Percentiles rank a stretch among this genome's conserved stretches.
Conservation (phyloP, 2,329 filamentous ascomycete species). For the Chrysoporthe austroafricana region DNA sequence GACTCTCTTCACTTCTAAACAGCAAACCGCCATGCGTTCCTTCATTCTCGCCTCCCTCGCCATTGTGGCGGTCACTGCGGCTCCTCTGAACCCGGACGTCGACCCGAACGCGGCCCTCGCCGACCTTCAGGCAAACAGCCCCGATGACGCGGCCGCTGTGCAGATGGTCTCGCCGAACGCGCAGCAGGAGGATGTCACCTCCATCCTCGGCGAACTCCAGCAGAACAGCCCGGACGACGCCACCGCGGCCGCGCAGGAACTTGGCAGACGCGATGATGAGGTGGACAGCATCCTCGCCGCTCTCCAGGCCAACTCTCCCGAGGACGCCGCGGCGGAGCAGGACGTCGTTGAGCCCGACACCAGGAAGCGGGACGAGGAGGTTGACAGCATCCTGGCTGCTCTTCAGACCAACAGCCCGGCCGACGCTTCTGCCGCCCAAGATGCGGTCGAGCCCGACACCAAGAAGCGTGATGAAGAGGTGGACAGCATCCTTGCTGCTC, state of each 20-base stretch:
- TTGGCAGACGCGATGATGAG: slow-evolving; percentile 14
- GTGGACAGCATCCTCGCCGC: slow-evolving; percentile 10
- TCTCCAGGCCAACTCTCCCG: slow-evolving; percentile 11
- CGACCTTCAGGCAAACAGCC: slow-evolving; percentile 15
- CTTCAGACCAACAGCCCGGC: slow-evolving; percentile 12
- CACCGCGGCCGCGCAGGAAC: slow-evolving; percentile 9
- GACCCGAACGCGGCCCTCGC: slow-evolving; percentile 16
- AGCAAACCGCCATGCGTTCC: slow-evolving; percentile 17
- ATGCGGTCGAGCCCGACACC: slow-evolving; percentile 15
- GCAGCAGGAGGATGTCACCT: slow-evolving; percentile 14
- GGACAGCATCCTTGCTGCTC: slow-evolving; percentile 6
- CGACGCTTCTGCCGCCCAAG: slow-evolving; percentile 13
- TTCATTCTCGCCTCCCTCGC: slow-evolving; percentile 18
- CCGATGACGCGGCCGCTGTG: slow-evolving; percentile 17
- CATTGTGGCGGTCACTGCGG: slow-evolving; percentile 20
- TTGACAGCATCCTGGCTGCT: slow-evolving; percentile 16
- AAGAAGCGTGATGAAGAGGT: slow-evolving; percentile 15
- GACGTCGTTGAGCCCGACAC: slow-evolving; percentile 14
- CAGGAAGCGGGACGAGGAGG: slow-evolving; percentile 19
- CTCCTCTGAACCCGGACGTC: slow-evolving; percentile 16
- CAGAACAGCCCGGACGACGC: slow-evolving; percentile 23
- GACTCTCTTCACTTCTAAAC: background rate
- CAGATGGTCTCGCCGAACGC: slow-evolving; percentile 18
- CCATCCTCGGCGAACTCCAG: slow-evolving; percentile 2
- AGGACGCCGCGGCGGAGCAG: background rate